Evolutionary conservation across 78 protist genomes (phyloP).

Genomic region (Tieghemostelium lacteum): DNA sequence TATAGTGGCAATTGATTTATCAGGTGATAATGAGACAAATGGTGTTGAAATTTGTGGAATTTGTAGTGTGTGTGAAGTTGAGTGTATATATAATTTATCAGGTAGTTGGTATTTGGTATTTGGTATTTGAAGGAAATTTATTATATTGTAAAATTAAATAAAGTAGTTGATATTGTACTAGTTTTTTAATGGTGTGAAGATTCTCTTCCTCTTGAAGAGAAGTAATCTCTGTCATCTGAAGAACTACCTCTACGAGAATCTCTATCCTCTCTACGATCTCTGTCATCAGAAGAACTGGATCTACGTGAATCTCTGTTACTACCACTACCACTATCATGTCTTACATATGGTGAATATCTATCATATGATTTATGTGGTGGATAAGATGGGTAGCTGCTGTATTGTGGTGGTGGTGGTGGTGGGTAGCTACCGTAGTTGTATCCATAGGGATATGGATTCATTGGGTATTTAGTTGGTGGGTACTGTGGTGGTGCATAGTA

Average conservation of each 20-base stretch:
- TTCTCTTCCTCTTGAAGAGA: neutral
- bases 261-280: neutral
- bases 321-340: neutral
- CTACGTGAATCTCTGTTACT: neutral
- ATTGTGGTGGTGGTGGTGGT: constrained; percentile 20
- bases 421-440: constrained; percentile 10
- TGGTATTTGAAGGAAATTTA: neutral
- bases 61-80: no score
- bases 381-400: constrained; percentile 21
- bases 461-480: neutral
- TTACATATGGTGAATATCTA: constrained; percentile 14
- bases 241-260: constrained; percentile 16
- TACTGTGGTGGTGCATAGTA: constrained; percentile 19
- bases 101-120: neutral
- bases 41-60: neutral
- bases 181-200: neutral
- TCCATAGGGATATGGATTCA: neutral
- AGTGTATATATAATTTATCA: no score
- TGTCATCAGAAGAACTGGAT: constrained; percentile 15
- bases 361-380: neutral
- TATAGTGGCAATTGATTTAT: neutral
- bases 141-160: no score
- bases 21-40: neutral
- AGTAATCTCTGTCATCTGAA: neutral
- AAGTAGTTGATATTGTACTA: neutral